Conservation (phyloP, 768 basidiomycete species). For the Agaricus subrufescens region DNA sequence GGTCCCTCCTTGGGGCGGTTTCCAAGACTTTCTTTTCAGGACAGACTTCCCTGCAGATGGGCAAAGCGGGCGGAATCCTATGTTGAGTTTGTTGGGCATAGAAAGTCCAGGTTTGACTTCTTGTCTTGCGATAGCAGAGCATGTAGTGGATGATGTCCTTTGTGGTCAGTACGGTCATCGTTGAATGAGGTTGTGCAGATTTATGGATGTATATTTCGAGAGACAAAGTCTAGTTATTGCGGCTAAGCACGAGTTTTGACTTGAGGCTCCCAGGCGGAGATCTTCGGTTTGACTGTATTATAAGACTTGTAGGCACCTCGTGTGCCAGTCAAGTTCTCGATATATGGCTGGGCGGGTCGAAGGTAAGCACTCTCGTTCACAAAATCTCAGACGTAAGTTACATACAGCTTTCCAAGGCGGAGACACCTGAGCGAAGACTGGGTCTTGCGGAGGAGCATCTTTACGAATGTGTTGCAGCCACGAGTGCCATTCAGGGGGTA, state of each 20-base stretch:
- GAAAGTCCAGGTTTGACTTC: constrained; percentile 92
- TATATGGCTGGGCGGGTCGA: constrained; percentile 54
- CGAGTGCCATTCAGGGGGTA: constrained; percentile 95
- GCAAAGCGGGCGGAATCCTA: constrained; percentile 31
- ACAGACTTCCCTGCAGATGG: constrained; percentile 47
- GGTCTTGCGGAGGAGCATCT: constrained; percentile 73
- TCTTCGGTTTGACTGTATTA: constrained; percentile 81
- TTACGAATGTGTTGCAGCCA: constrained; percentile 91
- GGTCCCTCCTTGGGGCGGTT: constrained; percentile 65
- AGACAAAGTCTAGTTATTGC: constrained; percentile 1
- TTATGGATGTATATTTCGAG: not conserved
- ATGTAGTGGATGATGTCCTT: constrained; percentile 63
- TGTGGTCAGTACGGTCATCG: constrained; percentile 12
- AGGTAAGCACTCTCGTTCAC: constrained; percentile 2
- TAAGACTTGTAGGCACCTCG: constrained; percentile 87
- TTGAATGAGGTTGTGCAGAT: constrained; percentile 2
- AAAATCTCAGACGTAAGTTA: not conserved
- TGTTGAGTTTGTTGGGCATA: constrained; percentile 87
- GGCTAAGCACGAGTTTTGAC: constrained; percentile 41
- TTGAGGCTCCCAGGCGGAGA: constrained; percentile 81
- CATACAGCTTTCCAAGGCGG: constrained; percentile 85
- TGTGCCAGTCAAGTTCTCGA: constrained; percentile 91
- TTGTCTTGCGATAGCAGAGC: constrained; percentile 81
- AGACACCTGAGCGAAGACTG: constrained; percentile 58
- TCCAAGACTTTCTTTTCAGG: constrained; percentile 81